Percentiles rank a stretch among this genome's conserved stretches.
Evolutionary conservation across 2,329 filamentous ascomycete species (phyloP).

Genomic region (Hypoxylon sp.): DNA sequence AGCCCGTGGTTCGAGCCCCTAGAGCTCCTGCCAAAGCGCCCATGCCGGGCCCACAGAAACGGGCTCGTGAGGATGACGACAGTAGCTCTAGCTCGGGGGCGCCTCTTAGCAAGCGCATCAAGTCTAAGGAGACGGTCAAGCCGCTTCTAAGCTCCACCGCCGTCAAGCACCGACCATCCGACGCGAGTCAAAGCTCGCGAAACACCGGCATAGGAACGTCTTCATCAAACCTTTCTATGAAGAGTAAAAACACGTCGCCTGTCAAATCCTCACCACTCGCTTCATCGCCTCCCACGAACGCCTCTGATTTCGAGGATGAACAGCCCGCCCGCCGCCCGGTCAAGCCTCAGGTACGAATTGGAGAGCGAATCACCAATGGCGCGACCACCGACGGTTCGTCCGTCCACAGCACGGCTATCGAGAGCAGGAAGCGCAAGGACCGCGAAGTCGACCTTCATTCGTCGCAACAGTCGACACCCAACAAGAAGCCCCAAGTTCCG

Average conservation of each 20-base stretch:
- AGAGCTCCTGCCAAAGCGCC: constrained; percentile 47
- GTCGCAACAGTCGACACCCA: constrained; percentile 48
- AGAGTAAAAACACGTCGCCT: constrained; percentile 67
- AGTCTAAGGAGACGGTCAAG: constrained; percentile 57
- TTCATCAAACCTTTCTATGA: constrained; percentile 57
- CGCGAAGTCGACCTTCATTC: constrained; percentile 49
- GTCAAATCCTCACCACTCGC: constrained; percentile 73
- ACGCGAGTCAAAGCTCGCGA: constrained; percentile 62
- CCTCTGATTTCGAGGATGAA: constrained; percentile 68
- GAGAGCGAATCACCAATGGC: constrained; percentile 43
- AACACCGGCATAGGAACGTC: constrained; percentile 50
- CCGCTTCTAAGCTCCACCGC: constrained; percentile 50
- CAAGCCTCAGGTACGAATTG: constrained; percentile 43
- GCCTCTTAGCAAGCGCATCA: constrained; percentile 68
- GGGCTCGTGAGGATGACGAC: constrained; percentile 64
- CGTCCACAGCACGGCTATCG: constrained; percentile 14
- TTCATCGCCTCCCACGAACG: constrained; percentile 74
- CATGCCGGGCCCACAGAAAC: constrained; percentile 60
- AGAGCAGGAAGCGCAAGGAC: constrained; percentile 60
- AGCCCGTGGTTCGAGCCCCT: constrained; percentile 49
- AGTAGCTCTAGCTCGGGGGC: constrained; percentile 71
- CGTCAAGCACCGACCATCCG: constrained; percentile 61
- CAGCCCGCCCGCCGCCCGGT: constrained; percentile 28
- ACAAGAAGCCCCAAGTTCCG: constrained; percentile 58
- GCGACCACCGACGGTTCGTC: constrained; percentile 41